Evolutionary conservation across 352 stramenopile genomes (phyloP).

Genomic region (Blastocystis sp.): DNA sequence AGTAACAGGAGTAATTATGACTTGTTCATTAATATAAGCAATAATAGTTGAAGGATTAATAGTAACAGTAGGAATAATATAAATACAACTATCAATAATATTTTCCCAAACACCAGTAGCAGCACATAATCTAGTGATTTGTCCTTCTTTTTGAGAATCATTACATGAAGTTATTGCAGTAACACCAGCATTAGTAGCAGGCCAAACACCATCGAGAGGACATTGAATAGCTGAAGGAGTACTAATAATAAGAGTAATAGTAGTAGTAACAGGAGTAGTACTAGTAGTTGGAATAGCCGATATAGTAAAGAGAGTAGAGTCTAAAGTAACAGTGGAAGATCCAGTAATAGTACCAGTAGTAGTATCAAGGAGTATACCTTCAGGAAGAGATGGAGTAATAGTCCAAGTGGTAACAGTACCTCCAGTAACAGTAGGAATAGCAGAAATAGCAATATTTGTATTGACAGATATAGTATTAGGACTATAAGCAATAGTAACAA

Average conservation of each 20-base stretch:
- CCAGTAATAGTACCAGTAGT: constrained; percentile 14
- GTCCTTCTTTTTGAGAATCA: constrained; percentile 4
- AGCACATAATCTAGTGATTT: constrained; percentile 18
- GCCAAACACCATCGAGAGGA: too few relatives aligned
- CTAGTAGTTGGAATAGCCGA: too few relatives aligned
- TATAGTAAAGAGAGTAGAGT: constrained; percentile 28
- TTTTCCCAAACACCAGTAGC: constrained; percentile 1
- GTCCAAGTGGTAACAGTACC: too few relatives aligned
- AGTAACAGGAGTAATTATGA: background rate
- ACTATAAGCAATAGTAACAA: too few relatives aligned
- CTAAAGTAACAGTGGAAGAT: background rate
- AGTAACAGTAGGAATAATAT: constrained; percentile 26
- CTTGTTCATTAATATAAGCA: constrained; percentile 7
- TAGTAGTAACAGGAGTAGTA: constrained; percentile 23
- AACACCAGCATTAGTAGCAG: background rate
- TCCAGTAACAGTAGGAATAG: too few relatives aligned
- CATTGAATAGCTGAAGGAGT: too few relatives aligned
- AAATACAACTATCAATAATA: background rate
- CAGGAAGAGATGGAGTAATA: constrained; percentile 2
- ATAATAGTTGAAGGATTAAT: constrained; percentile 3
- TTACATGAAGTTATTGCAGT: constrained; percentile 7
- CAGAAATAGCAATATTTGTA: too few relatives aligned
- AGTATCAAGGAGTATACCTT: constrained; percentile 1
- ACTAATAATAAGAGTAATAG: too few relatives aligned
- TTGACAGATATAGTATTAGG: too few relatives aligned